Base-by-base conservation (phyloP, 495 filamentous ascomycete species). In the Podospora appendiculata region DNA sequence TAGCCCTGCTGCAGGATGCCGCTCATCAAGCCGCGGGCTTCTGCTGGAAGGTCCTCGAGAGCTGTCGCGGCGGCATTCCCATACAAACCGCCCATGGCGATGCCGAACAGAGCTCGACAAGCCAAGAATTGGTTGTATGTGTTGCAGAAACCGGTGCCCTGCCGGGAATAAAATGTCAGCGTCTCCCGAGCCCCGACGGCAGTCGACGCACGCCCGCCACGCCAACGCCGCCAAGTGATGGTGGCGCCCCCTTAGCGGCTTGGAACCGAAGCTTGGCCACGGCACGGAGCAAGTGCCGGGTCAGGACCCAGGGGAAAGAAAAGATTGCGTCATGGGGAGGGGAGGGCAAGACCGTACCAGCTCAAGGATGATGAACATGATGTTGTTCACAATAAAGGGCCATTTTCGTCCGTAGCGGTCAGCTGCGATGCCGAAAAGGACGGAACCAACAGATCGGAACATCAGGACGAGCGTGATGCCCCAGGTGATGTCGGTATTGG, bases 1-100 rank as follows among this genome's bases (percentile, higher is more conserved):
- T 93, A 95, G 4, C 89, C 89, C 64, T 95, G 89, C 66, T 95
- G 89, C 16, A 93, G 75, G 58, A 95, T 79, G 45, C 89, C 89
- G 12, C 83, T 88, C 34, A 95, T 70, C 36, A 95, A 72, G 57
- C 89, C 89, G 47, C 89, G 72, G 2, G 87, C 82, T 34, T 79
- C 82, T 44, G 76, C 70, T 0, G 89, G 89, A 50, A 88, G 87
- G 63, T 95, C 89, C 63, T 95, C 89, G 13, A 95, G 70, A 0
- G 89, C 89, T 0, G 89, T 95, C 2, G 89, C 88, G 1, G 88
- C 88, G 10, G 85, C 88, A 63, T 93, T 95, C 40, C 89, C 89
- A 58, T 93, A 93, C 14, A 95, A 72, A 54, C 89, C 89, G 19
- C 89, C 89, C 89, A 94, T 93, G 41, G 89, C 88, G 49, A 94